phyloP scores from a whole-genome alignment of 1,284 basidiomycete species.

The Cryptococcus hybrid region DNA sequence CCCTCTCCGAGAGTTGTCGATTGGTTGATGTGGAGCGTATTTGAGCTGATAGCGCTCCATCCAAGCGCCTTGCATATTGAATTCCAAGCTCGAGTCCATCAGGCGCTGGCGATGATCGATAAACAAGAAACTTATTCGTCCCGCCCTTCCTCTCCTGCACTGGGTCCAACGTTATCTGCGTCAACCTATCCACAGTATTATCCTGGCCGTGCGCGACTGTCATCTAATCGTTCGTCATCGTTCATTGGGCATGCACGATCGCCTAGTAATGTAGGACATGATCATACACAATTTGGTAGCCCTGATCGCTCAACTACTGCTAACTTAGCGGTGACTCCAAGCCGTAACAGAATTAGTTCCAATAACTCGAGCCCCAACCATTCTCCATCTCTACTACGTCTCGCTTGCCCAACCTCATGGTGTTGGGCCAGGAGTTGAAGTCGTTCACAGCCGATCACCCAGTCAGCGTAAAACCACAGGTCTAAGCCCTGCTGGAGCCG shows the following conservation, averaged over 20 bases:
- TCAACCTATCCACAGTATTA: conserved; percentile 10
- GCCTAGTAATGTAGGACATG: background rate
- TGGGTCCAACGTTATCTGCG: conserved; percentile 5
- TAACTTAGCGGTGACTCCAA: background rate
- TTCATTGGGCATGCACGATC: conserved; percentile 6
- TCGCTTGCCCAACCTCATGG: background rate
- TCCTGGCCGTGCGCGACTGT: conserved; percentile 14
- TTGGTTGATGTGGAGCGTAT: conserved; percentile 69
- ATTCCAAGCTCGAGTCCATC: conserved; percentile 61
- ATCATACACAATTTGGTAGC: conserved; percentile 1
- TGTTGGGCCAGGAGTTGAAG: background rate
- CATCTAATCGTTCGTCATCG: conserved; percentile 21
- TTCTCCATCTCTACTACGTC: background rate
- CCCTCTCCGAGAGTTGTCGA: conserved; percentile 53
- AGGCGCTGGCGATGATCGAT: conserved; percentile 13
- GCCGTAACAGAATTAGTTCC: background rate
- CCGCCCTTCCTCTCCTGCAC: conserved; percentile 8
- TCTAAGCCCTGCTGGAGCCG: background rate
- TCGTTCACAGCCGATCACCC: conserved; percentile 15
- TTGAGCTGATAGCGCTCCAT: conserved; percentile 65
- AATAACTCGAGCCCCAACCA: background rate
- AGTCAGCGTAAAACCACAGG: conserved; percentile 6
- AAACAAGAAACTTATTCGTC: conserved; percentile 8
- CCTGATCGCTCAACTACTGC: background rate
- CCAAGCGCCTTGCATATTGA: conserved; percentile 65